phyloP scores from a whole-genome alignment of 257 asterid species.

The Schizonepeta tenuifolia region DNA sequence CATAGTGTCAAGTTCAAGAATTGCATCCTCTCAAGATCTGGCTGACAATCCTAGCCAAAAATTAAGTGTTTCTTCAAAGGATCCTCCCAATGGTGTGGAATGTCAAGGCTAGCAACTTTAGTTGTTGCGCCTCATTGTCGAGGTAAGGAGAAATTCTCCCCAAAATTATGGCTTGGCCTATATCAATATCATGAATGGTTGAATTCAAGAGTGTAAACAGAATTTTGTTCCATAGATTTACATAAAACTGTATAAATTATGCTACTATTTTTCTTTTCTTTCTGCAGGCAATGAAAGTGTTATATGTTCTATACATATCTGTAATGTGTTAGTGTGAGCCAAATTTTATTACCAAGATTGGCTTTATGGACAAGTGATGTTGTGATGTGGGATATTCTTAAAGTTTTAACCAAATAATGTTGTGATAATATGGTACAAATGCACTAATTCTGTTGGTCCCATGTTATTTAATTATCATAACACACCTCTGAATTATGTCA shows the following conservation, averaged over 20 bases:
- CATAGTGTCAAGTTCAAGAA: slow-evolving; percentile 69
- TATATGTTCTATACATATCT: slow-evolving; percentile 24
- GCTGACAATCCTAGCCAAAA: slow-evolving; percentile 39
- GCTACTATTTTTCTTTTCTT: slow-evolving; percentile 22
- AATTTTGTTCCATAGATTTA: slow-evolving; percentile 42
- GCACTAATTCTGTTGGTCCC: slow-evolving; percentile 37
- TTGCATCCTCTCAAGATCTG: slow-evolving; percentile 53
- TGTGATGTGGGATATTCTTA: slow-evolving; percentile 6
- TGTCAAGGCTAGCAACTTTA: slow-evolving; percentile 47
- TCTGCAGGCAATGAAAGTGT: slow-evolving; percentile 41
- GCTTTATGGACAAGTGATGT: background rate
- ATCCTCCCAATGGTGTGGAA: slow-evolving; percentile 45
- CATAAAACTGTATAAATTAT: slow-evolving; percentile 58
- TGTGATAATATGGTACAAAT: slow-evolving; percentile 29
- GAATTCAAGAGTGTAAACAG: slow-evolving; percentile 44
- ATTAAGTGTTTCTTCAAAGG: slow-evolving; percentile 48
- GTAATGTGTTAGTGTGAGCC: background rate
- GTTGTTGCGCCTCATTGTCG: background rate
- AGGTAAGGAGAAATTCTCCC: slow-evolving; percentile 8
- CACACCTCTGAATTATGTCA: slow-evolving; percentile 30
- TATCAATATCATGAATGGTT: slow-evolving; percentile 23
- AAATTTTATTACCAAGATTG: background rate
- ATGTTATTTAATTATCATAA: slow-evolving; percentile 28
- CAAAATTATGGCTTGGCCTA: slow-evolving; percentile 4
- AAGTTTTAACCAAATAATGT: slow-evolving; percentile 14